Conservation (phyloP, 345 rosid genomes). For the Leavenworthia alabamica region DNA sequence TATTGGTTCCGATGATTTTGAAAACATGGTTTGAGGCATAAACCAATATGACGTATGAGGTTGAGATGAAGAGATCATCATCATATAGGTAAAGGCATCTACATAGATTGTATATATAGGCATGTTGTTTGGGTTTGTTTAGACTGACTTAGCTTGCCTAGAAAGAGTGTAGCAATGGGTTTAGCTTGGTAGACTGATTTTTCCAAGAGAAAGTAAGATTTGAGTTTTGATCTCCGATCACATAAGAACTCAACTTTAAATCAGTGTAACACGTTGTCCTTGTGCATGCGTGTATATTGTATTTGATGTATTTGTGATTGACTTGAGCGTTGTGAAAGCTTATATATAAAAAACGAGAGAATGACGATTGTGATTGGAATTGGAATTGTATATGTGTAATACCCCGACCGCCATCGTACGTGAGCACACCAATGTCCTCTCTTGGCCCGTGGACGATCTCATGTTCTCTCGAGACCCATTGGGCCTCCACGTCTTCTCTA, state of each 20-base stretch:
- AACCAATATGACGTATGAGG: background rate
- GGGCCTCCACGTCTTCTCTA: no score
- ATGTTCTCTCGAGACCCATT: no score
- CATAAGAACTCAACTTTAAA: background rate
- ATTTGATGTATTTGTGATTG: slow-evolving; percentile 4
- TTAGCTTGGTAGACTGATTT: slow-evolving; percentile 14
- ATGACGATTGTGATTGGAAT: background rate
- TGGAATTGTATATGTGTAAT: no score
- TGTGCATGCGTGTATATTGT: slow-evolving; percentile 15
- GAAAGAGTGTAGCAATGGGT: slow-evolving; percentile 13
- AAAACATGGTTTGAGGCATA: background rate
- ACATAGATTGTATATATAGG: background rate
- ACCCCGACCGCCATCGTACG: no score
- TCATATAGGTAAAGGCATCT: slow-evolving; percentile 2
- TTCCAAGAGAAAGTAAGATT: slow-evolving; percentile 2
- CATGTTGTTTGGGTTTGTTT: background rate
- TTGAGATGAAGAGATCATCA: slow-evolving; percentile 8
- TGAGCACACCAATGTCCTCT: no score
- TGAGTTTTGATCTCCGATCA: slow-evolving; percentile 17
- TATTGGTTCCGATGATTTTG: background rate
- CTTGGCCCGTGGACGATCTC: no score
- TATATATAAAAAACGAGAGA: background rate
- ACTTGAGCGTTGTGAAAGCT: background rate
- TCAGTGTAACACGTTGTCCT: slow-evolving; percentile 18
- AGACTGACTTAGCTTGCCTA: slow-evolving; percentile 10